A percentile compares a stretch with the other conserved stretches of the same genome.
Conservation (phyloP, 805 yeast genomes). For the Wickerhamiella allomyrinae region DNA sequence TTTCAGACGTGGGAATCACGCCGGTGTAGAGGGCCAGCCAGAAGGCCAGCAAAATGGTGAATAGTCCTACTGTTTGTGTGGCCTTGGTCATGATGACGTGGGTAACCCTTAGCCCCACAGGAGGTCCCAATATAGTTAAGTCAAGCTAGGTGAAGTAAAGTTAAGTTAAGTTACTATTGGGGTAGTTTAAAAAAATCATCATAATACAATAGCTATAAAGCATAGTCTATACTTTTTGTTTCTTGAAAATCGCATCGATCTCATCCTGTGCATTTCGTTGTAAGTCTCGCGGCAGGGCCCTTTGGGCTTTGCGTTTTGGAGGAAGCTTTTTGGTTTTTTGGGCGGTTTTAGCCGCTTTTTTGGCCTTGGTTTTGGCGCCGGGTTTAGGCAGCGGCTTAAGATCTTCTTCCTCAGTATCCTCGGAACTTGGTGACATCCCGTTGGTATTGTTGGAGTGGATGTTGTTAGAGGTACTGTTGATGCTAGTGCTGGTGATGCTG, state of each 20-base stretch:
- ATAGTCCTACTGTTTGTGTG: constrained; percentile 38
- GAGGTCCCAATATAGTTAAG: too few species aligned
- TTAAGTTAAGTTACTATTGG: too few species aligned
- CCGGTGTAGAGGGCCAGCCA: constrained; percentile 40
- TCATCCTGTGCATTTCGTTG: not conserved
- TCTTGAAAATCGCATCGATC: constrained; percentile 1
- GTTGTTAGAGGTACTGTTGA: not conserved
- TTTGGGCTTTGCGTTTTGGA: not conserved
- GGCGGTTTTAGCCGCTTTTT: not conserved
- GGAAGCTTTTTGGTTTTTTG: not conserved
- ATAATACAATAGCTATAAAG: too few species aligned
- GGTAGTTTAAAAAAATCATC: too few species aligned
- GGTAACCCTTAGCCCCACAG: too few species aligned
- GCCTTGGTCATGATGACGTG: constrained; percentile 44
- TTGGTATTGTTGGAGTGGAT: too few species aligned
- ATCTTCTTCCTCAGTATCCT: too few species aligned
- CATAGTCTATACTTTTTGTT: not conserved
- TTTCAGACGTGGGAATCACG: constrained; percentile 39
- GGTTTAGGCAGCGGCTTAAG: too few species aligned
- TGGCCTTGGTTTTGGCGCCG: not conserved
- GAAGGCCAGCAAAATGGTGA: constrained; percentile 34
- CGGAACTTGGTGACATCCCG: too few species aligned
- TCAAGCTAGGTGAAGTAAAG: too few species aligned
- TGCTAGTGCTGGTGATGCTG: not conserved
- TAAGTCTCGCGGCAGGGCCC: not conserved